Conservation (phyloP, 2,329 filamentous ascomycete species). For the Pestalotiopsis sp. region DNA sequence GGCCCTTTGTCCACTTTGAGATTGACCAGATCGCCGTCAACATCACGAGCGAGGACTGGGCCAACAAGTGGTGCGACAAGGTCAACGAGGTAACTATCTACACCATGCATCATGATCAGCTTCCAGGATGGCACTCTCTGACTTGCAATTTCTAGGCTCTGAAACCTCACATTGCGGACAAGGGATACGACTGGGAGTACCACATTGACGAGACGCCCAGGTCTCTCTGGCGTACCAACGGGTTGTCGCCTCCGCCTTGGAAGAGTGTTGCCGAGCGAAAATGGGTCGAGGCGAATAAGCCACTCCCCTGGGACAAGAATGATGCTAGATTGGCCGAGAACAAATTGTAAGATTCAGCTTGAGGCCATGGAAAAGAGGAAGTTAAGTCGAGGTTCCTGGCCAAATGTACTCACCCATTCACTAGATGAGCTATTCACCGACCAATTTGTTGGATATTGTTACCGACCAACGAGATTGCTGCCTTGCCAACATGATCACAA, state of each 20-base stretch:
- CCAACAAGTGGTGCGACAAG: constrained; percentile 13
- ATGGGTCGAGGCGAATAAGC: constrained; percentile 27
- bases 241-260: constrained; percentile 37
- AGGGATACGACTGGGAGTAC: constrained; percentile 47
- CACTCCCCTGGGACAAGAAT: background rate
- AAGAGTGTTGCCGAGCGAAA: constrained; percentile 36
- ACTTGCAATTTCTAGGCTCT: background rate
- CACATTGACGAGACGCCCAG: constrained; percentile 44
- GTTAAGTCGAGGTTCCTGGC: too few relatives aligned
- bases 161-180: constrained; percentile 38
- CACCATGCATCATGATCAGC: background rate
- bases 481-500: background rate
- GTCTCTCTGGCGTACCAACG: constrained; percentile 46
- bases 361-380: too few relatives aligned
- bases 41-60: constrained; percentile 26
- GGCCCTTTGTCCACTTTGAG: constrained; percentile 38
- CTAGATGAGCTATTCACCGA: background rate
- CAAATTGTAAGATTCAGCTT: background rate
- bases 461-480: background rate
- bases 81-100: constrained; percentile 13
- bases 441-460: background rate
- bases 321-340: background rate
- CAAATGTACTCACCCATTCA: background rate
- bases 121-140: background rate
- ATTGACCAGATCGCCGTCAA: constrained; percentile 26